Evolutionary conservation across 140 eudicot genomes (phyloP).

Genomic region (Anethum foeniculum): DNA sequence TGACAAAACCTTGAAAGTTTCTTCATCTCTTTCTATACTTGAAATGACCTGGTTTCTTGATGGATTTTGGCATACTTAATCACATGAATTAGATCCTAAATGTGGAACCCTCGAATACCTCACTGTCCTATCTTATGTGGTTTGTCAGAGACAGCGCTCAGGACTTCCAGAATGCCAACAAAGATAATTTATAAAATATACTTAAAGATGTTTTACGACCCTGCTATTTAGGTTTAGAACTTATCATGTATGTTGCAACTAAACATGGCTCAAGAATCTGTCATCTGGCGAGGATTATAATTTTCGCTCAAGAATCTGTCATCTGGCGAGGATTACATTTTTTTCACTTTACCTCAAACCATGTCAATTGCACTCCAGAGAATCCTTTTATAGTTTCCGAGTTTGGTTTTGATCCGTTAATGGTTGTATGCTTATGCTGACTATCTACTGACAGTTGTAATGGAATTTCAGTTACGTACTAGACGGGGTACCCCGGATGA

Average conservation of each 20-base stretch:
- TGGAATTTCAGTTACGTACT: conserved; percentile 57
- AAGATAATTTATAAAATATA: not conserved
- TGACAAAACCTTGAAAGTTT: not conserved
- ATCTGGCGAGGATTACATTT: not conserved
- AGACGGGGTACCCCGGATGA: conserved; percentile 96
- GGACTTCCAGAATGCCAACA: not conserved
- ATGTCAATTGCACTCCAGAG: not conserved
- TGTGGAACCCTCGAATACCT: not conserved
- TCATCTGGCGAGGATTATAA: not conserved
- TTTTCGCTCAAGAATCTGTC: not conserved
- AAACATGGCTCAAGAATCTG: not conserved
- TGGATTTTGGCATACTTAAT: not conserved
- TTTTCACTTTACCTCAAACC: not conserved
- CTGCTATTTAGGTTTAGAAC: not conserved
- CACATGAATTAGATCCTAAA: not conserved
- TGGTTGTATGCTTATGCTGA: not conserved
- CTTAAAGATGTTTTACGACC: not conserved
- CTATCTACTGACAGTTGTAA: not conserved
- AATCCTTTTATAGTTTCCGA: not conserved
- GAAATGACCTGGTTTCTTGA: not conserved
- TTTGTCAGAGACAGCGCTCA: not conserved
- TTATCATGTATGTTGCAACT: not conserved
- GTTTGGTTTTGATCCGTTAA: not conserved
- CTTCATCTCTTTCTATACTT: not conserved
- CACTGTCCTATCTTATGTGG: not conserved